Conservation (phyloP, 768 basidiomycete species). For the Leucocoprinus sp. region DNA sequence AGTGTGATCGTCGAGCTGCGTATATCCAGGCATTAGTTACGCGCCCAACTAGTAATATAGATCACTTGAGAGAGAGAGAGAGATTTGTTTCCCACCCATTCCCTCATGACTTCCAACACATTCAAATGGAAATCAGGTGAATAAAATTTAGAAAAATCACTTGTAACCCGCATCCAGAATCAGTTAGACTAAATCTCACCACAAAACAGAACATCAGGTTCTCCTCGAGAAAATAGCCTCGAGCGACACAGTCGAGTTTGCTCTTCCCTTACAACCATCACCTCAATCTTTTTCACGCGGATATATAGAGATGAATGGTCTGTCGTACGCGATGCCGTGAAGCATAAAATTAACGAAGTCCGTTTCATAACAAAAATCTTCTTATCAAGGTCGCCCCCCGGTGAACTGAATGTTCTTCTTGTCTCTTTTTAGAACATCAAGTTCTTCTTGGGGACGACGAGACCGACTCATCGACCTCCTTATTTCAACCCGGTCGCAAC, state of each 20-base stretch:
- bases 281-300: conserved; percentile 10
- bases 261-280: conserved; percentile 11
- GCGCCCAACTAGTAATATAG: too few species aligned
- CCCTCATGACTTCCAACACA: conserved; percentile 4
- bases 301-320: conserved; percentile 58
- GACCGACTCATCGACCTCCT: conserved; percentile 27
- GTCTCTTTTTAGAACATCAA: conserved; percentile 36
- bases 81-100: not conserved
- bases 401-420: conserved; percentile 10
- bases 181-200: conserved; percentile 10
- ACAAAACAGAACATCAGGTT: conserved; percentile 55
- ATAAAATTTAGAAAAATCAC: too few species aligned
- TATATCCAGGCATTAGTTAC: conserved; percentile 27
- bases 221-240: conserved; percentile 55
- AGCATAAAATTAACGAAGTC: conserved; percentile 64
- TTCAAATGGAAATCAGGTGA: conserved; percentile 12
- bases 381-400: conserved; percentile 4
- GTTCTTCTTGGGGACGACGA: conserved; percentile 35
- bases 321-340: conserved; percentile 61
- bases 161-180: too few species aligned
- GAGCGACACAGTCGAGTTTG: conserved; percentile 58
- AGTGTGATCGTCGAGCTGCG: conserved; percentile 12
- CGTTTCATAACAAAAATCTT: conserved; percentile 1
- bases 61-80: not conserved
- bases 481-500: conserved; percentile 36